These are phyloP conservation scores for Solanum appendiculatum DNA, from an alignment of 257 asterid species.

Conservation along the genomic window DNA sequence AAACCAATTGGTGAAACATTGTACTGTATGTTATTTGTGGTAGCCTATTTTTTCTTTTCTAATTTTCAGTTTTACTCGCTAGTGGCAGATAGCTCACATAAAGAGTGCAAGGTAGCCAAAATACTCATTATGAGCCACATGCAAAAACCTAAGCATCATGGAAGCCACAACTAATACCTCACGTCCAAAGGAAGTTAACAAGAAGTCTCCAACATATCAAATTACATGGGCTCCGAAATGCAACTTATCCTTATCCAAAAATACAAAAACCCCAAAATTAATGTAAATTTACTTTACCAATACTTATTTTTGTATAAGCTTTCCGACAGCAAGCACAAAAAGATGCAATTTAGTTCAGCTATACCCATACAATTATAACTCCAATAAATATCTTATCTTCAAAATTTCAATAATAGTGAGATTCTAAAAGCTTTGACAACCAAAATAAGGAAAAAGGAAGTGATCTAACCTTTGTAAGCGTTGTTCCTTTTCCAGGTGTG, in stretches of 20 bases:
- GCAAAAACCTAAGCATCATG: background rate
- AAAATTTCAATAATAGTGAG: background rate
- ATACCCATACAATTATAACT: background rate
- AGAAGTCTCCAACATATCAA: background rate
- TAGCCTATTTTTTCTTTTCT: background rate
- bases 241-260: background rate
- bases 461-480: slow-evolving; percentile 68
- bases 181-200: background rate
- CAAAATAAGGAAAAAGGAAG: background rate
- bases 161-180: background rate
- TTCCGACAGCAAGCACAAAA: background rate
- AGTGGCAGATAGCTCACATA: background rate
- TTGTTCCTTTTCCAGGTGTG: slow-evolving; percentile 95
- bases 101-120: background rate
- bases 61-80: background rate
- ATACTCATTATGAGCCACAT: background rate
- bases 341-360: background rate
- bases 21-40: no score
- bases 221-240: background rate
- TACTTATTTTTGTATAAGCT: background rate
- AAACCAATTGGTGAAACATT: background rate
- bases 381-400: background rate
- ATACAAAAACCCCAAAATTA: no score
- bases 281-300: background rate
- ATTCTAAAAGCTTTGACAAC: background rate